A percentile compares a stretch with the other conserved stretches of the same genome.
phyloP scores from a whole-genome alignment of 768 basidiomycete genomes.

The Podaxis sp. region DNA sequence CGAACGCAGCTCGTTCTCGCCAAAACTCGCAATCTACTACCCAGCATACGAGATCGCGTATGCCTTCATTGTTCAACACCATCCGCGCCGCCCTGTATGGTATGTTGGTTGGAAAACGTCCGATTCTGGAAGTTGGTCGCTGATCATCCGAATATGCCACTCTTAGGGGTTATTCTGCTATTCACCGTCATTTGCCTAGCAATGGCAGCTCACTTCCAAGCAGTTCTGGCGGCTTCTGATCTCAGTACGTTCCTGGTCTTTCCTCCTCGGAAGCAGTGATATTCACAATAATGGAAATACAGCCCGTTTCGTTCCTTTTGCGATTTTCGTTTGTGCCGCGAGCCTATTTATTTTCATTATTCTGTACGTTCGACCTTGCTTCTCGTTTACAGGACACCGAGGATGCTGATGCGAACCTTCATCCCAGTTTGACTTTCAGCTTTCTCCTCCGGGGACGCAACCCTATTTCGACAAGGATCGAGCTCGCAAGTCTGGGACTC shows the following conservation, averaged over 20 bases:
- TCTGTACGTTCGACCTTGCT: conserved; percentile 46
- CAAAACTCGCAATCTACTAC: conserved; percentile 24
- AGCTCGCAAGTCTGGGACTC: conserved; percentile 69
- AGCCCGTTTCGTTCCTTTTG: conserved; percentile 88
- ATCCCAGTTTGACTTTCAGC: conserved; percentile 58
- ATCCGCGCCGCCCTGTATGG: conserved; percentile 68
- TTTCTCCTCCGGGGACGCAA: conserved; percentile 63
- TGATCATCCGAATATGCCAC: conserved; percentile 3
- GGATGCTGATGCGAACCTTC: neutral
- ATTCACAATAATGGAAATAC: conserved; percentile 11
- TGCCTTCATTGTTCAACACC: conserved; percentile 73
- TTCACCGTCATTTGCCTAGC: conserved; percentile 80
- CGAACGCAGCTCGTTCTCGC: conserved; percentile 26
- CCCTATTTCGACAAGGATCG: conserved; percentile 76
- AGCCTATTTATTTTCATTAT: conserved; percentile 66
- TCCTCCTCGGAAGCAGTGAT: conserved; percentile 10
- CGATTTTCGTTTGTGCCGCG: conserved; percentile 74
- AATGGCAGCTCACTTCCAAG: conserved; percentile 77
- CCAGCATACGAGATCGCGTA: conserved; percentile 37
- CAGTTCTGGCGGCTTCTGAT: conserved; percentile 68
- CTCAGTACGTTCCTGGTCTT: conserved; percentile 57
- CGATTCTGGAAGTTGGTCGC: neutral
- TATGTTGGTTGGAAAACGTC: conserved; percentile 29
- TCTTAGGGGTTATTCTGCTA: conserved; percentile 58
- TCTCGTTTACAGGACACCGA: neutral